Evolutionary conservation across 2,329 filamentous ascomycete genomes (phyloP).

Genomic region (Pyricularia pennisetigena): DNA sequence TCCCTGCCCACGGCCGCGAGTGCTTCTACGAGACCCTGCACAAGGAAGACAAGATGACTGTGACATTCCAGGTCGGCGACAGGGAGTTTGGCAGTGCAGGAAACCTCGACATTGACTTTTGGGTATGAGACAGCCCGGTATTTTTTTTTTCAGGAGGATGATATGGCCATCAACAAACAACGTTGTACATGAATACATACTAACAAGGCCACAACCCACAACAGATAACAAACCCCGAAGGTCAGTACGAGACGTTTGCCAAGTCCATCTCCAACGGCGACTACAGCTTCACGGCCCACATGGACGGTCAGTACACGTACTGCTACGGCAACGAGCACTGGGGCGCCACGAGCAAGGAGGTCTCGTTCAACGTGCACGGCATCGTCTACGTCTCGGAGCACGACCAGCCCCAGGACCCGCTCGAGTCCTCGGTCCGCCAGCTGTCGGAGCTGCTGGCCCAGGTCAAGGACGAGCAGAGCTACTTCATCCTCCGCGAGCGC

Average conservation of each 20-base stretch:
- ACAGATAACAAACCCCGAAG: conserved; percentile 69
- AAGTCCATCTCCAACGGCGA: conserved; percentile 81
- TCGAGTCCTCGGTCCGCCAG: conserved; percentile 81
- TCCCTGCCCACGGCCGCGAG: conserved; percentile 86
- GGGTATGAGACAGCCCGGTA: conserved; percentile 51
- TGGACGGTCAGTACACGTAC: conserved; percentile 87
- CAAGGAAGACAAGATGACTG: conserved; percentile 94
- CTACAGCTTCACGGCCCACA: conserved; percentile 76
- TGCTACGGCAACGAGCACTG: conserved; percentile 99
- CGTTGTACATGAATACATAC: not conserved
- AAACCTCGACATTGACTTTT: conserved; percentile 95
- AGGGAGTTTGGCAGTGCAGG: conserved; percentile 90
- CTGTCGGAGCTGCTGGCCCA: conserved; percentile 79
- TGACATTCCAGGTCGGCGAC: conserved; percentile 96
- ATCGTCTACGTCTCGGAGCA: conserved; percentile 92
- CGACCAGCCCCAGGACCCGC: conserved; percentile 74
- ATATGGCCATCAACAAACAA: not conserved
- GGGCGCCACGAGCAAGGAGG: conserved; percentile 92
- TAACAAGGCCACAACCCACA: not conserved
- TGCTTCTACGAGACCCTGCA: conserved; percentile 95
- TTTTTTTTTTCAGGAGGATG: no score
- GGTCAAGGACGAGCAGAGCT: conserved; percentile 96
- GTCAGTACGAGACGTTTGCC: conserved; percentile 69
- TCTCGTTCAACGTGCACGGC: conserved; percentile 98
- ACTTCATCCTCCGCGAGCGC: conserved; percentile 90